Percentiles rank a stretch among this genome's conserved stretches.
Conservation (phyloP, 768 basidiomycete genomes). For the Lactarius tabidus region DNA sequence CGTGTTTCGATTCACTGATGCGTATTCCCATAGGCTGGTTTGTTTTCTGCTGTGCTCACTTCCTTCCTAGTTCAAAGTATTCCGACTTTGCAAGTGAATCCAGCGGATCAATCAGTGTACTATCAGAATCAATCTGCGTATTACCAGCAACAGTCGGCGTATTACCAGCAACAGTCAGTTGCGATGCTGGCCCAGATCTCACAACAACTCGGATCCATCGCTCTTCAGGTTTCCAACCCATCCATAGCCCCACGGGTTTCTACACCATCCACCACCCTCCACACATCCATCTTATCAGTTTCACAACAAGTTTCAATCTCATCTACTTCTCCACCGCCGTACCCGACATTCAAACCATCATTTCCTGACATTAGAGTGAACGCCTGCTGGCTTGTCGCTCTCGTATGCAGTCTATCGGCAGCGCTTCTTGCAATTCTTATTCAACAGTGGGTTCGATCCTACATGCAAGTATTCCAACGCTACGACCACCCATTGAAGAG, state of each 20-base stretch:
- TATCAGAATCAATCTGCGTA: slow-evolving; percentile 9
- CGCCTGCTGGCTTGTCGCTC: slow-evolving; percentile 37
- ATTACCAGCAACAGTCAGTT: slow-evolving; percentile 7
- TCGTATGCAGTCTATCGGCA: slow-evolving; percentile 39
- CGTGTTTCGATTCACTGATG: neutral
- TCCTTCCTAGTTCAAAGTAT: slow-evolving; percentile 10
- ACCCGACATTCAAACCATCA: slow-evolving; percentile 25
- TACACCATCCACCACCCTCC: neutral
- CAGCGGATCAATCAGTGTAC: neutral
- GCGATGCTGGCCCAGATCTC: slow-evolving; percentile 14
- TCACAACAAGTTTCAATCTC: neutral
- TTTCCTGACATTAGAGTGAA: slow-evolving; percentile 39
- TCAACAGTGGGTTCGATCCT: slow-evolving; percentile 47
- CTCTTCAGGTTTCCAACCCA: neutral
- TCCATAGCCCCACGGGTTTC: neutral
- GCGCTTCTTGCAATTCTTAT: slow-evolving; percentile 45
- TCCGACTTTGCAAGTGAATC: slow-evolving; percentile 6
- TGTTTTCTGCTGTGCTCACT: slow-evolving; percentile 17
- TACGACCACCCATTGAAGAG: slow-evolving; percentile 32
- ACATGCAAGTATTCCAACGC: slow-evolving; percentile 31
- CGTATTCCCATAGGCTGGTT: slow-evolving; percentile 9
- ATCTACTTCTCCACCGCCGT: neutral
- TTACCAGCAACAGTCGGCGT: slow-evolving; percentile 5
- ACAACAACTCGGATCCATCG: slow-evolving; percentile 2
- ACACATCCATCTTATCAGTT: no score